These are phyloP conservation scores for Chlorella sp. DNA, from an alignment of 139 green algal genomes.

Conservation along the genomic window DNA sequence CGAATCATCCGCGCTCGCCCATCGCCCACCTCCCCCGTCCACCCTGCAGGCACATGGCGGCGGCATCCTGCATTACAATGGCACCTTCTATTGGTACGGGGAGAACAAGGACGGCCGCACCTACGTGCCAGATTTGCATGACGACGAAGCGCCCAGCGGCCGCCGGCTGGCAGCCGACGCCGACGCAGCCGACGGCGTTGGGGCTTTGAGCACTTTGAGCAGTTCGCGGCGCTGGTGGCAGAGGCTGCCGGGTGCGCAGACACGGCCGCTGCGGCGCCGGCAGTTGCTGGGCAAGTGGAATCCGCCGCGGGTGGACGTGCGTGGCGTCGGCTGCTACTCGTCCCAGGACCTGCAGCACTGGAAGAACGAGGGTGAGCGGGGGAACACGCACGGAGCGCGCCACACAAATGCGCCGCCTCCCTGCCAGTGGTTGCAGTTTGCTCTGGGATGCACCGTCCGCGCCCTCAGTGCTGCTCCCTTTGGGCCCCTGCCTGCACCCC, in stretches of 20 bases:
- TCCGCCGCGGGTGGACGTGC: conserved; percentile 42
- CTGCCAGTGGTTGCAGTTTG: background rate
- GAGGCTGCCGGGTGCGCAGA: too few species aligned
- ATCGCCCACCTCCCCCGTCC: too few species aligned
- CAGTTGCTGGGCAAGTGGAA: too few species aligned
- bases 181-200: too few species aligned
- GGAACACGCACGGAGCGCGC: too few species aligned
- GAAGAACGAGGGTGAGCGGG: conserved; percentile 36
- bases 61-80: conserved; percentile 32
- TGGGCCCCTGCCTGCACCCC: background rate
- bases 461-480: background rate
- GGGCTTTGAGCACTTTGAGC: too few species aligned
- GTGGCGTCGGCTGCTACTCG: conserved; percentile 48
- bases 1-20: too few species aligned
- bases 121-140: conserved; percentile 7
- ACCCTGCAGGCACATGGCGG: conserved; percentile 40
- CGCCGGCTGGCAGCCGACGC: too few species aligned
- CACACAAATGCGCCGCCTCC: background rate
- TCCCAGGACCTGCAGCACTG: conserved; percentile 44
- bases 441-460: background rate
- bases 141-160: too few species aligned
- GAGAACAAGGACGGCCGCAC: conserved; percentile 35
- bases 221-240: too few species aligned
- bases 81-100: conserved; percentile 43
- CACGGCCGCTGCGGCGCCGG: too few species aligned